These are phyloP conservation scores for Stachybotrys chlorohalonatus DNA, from an alignment of 2,329 filamentous ascomycete genomes.

Conservation along the genomic window DNA sequence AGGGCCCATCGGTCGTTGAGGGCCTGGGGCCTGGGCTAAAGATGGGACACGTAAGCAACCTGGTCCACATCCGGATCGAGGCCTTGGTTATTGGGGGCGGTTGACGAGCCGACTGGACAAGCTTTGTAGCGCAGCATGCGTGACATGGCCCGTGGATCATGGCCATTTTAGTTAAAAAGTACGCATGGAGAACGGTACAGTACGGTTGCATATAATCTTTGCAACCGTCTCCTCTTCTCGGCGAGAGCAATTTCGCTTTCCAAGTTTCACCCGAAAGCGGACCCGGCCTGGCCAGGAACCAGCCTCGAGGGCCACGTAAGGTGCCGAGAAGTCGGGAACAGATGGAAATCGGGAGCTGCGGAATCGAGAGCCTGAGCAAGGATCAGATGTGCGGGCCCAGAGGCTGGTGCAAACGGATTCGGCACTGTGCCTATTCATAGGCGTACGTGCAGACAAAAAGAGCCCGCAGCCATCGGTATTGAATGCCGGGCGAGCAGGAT, in stretches of 20 bases:
- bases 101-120: neutral
- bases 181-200: too few relatives aligned
- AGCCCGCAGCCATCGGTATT: too few relatives aligned
- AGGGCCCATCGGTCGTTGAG: too few relatives aligned
- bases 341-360: neutral
- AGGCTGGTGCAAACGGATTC: neutral
- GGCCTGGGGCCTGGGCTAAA: neutral
- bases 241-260: constrained; percentile 26
- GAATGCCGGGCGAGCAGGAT: too few relatives aligned
- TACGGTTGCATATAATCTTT: neutral
- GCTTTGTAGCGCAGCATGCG: neutral
- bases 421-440: neutral
- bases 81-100: too few relatives aligned
- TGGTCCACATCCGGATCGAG: neutral
- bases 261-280: constrained; percentile 11
- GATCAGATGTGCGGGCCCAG: too few relatives aligned
- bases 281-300: neutral
- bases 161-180: neutral
- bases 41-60: neutral
- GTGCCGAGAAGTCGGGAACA: neutral
- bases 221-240: constrained; percentile 10
- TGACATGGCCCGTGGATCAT: too few relatives aligned
- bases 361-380: too few relatives aligned
- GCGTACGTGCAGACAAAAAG: neutral
- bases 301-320: neutral